phyloP scores from a whole-genome alignment of 2,329 filamentous ascomycete species.

The Emmonsia crescens region DNA sequence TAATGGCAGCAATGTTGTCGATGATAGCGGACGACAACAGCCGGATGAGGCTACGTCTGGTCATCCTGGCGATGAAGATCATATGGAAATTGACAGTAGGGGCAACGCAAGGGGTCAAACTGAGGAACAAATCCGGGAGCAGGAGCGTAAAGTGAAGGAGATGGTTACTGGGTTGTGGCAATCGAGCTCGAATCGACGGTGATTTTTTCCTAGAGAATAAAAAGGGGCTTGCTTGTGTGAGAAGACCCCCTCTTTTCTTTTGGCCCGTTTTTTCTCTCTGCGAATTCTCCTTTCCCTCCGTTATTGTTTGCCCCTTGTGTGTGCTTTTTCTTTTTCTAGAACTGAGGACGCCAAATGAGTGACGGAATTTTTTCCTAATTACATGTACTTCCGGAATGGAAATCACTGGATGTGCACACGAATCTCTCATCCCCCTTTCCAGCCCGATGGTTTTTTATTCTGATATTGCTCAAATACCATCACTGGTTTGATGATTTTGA shows the following conservation, averaged over 20 bases:
- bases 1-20: slow-evolving; percentile 33
- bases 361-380: background rate
- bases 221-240: background rate
- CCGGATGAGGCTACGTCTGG: slow-evolving; percentile 11
- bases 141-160: slow-evolving; percentile 49
- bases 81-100: slow-evolving; percentile 47
- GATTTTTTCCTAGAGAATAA: background rate
- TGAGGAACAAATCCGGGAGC: slow-evolving; percentile 50
- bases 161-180: slow-evolving; percentile 49
- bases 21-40: slow-evolving; percentile 21
- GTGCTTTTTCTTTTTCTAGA: background rate
- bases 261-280: background rate
- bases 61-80: slow-evolving; percentile 33
- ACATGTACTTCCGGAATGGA: background rate
- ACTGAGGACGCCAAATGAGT: background rate
- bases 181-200: slow-evolving; percentile 16
- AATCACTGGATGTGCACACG: background rate
- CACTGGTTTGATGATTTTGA: background rate
- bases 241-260: background rate
- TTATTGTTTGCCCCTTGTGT: background rate
- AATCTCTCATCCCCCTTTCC: background rate
- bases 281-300: background rate
- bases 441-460: background rate
- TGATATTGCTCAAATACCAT: background rate
- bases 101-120: slow-evolving; percentile 52